Evolutionary conservation across 1,284 basidiomycete genomes (phyloP).

Genomic region (Moesziomyces sp.): DNA sequence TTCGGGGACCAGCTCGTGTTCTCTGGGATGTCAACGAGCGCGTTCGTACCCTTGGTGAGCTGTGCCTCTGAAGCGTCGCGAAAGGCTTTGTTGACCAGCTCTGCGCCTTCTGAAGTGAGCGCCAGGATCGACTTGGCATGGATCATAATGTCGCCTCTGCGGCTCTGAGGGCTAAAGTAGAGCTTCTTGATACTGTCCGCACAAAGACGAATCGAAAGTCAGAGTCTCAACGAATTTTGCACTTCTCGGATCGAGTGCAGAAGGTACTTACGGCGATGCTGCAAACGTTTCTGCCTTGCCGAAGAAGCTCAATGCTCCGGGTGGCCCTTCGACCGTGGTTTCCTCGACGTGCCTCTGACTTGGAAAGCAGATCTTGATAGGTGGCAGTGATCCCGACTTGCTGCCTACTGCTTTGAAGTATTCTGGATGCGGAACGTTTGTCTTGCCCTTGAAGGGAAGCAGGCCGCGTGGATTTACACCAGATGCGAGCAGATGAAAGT

Average conservation of each 20-base stretch:
- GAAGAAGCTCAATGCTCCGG: conserved; percentile 61
- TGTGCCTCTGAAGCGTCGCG: conserved; percentile 17
- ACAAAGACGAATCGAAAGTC: too few relatives aligned
- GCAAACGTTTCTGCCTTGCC: conserved; percentile 53
- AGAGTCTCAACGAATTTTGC: too few relatives aligned
- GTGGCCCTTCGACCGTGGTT: conserved; percentile 41
- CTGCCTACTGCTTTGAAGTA: conserved; percentile 13
- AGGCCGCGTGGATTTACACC: conserved; percentile 36
- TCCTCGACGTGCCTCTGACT: conserved; percentile 49
- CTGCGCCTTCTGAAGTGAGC: conserved; percentile 10
- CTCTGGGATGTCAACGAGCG: background rate
- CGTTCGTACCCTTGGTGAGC: background rate
- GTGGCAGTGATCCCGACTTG: conserved; percentile 20
- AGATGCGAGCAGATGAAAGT: conserved; percentile 57
- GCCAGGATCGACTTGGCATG: conserved; percentile 64
- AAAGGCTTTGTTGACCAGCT: conserved; percentile 24
- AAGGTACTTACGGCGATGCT: conserved; percentile 24
- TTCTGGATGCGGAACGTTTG: conserved; percentile 28
- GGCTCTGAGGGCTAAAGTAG: conserved; percentile 46
- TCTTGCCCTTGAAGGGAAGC: conserved; percentile 43
- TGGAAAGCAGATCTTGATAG: conserved; percentile 61
- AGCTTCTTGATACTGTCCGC: conserved; percentile 28
- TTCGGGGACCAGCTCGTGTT: conserved; percentile 2
- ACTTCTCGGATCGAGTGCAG: too few relatives aligned
- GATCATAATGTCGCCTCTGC: conserved; percentile 62